phyloP scores from a whole-genome alignment of 768 basidiomycete species.

The Boletus sp. region DNA sequence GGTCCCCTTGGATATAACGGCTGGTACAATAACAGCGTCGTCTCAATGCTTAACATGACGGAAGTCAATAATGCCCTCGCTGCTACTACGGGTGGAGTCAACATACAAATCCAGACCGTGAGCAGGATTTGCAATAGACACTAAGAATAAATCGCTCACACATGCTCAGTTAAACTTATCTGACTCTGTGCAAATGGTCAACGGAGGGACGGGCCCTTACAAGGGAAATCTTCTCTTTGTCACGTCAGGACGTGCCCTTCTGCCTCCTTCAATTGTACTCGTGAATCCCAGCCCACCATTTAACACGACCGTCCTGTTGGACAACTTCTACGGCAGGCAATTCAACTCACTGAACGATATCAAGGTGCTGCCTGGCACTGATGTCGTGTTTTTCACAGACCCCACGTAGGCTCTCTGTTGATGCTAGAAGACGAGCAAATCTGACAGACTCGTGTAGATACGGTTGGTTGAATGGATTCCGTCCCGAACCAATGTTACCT shows the following conservation, averaged over 20 bases:
- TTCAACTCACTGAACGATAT: conserved; percentile 83
- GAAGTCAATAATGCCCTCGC: conserved; percentile 49
- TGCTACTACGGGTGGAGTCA: conserved; percentile 11
- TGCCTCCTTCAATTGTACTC: conserved; percentile 59
- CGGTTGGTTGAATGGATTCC: conserved; percentile 63
- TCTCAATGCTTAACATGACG: conserved; percentile 59
- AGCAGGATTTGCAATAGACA: conserved; percentile 7
- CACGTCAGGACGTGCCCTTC: conserved; percentile 60
- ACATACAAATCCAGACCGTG: conserved; percentile 43
- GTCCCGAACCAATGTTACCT: conserved; percentile 53
- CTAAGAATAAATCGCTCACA: not conserved
- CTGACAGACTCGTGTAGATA: conserved; percentile 40
- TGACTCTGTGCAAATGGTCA: conserved; percentile 63
- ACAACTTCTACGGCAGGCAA: conserved; percentile 77
- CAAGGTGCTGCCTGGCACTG: conserved; percentile 64
- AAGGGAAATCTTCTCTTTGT: conserved; percentile 55
- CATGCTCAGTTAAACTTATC: conserved; percentile 51
- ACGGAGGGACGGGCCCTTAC: conserved; percentile 65
- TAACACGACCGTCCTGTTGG: conserved; percentile 64
- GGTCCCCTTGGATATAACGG: conserved; percentile 62
- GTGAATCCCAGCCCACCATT: conserved; percentile 63
- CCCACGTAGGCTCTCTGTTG: conserved; percentile 42
- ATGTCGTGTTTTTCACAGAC: conserved; percentile 75
- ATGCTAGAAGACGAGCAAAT: too few relatives aligned
- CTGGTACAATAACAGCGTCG: conserved; percentile 58